Base-by-base conservation (phyloP, 805 yeast species). In the Debaryomyces prosopidis region DNA sequence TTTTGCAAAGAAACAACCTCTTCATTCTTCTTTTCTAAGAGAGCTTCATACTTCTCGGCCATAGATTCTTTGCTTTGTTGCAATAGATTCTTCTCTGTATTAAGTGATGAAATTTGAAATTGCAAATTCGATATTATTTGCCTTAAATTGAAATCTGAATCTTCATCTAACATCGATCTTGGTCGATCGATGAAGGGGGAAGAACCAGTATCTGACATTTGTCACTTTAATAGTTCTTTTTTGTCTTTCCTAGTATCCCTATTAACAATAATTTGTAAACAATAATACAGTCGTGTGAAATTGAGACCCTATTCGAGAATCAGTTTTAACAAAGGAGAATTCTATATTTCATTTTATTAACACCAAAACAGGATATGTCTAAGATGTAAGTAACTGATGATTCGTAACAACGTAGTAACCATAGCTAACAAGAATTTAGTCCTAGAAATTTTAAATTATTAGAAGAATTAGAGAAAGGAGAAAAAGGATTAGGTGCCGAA, bases 391-490 rank as follows among this genome's bases (percentile, higher is more conserved):
- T 72, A 44, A 42, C 16, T 15, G 4, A 11, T 26, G 12, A 19
- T 18, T 16, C 3, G 5, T 11, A n/a, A 12, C 10, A 27, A 33
- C 11, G 2, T n/a, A n/a, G 39, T 10, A 26, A 20, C 36, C 5
- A 15, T 9, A 5, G n/a, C 19, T 44, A 20, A 40, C 26, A 23
- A 12, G 7, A 2, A 4, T 14, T 17, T 52, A 82, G 87, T 35
- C 99, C 99, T 54, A 83, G 99, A 68, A 91, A 89, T 65, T 94
- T 94, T 69, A 87, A 96, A 63, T 80, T 94, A 28, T 77, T 94
- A 50, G 99, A 94, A 69, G 99, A 94, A 70, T 77, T 94, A 53
- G 99, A 95, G 66, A 92, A 92, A 59, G 99, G 99, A 40, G 99
- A 94, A 63, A 94, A 94, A 66, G 99, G 99, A 16, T 75, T 88